Percentiles rank a stretch among this genome's conserved stretches.
Conservation (phyloP, 129 eudicot species). For the Flaveria trinervia region DNA sequence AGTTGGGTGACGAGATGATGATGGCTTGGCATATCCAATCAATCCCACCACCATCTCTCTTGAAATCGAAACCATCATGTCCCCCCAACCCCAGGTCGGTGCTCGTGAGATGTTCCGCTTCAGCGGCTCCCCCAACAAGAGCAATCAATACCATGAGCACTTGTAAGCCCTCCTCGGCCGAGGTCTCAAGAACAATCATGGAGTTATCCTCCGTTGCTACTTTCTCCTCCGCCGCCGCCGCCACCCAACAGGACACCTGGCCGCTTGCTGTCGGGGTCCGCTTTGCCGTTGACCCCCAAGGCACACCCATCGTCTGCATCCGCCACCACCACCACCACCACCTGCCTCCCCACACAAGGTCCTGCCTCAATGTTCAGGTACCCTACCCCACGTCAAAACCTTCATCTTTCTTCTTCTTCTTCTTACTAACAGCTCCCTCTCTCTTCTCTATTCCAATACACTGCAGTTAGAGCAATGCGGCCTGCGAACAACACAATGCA, state of each 20-base stretch:
- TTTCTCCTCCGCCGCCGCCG: constrained; percentile 41
- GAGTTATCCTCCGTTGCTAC: constrained; percentile 76
- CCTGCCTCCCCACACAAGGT: constrained; percentile 34
- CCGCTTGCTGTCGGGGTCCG: constrained; percentile 77
- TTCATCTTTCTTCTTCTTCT: no score
- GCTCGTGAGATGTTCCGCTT: constrained; percentile 46
- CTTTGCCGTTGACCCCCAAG: constrained; percentile 71
- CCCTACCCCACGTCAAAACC: not conserved
- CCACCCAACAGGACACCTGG: constrained; percentile 43
- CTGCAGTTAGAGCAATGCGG: constrained; percentile 69
- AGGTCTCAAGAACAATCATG: constrained; percentile 79
- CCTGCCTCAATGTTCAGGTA: constrained; percentile 87
- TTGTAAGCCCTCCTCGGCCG: constrained; percentile 68
- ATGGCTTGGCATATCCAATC: not conserved
- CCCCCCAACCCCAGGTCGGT: constrained; percentile 21
- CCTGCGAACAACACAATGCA: constrained; percentile 83
- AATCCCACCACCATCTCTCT: constrained; percentile 23
- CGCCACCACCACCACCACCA: constrained; percentile 28
- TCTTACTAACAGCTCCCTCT: no score
- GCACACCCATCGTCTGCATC: constrained; percentile 67
- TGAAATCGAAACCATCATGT: not conserved
- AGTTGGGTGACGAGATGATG: no score
- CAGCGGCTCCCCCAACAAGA: not conserved
- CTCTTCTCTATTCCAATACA: no score
- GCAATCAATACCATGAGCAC: constrained; percentile 22